Conservation (phyloP, 192 early-diverging fungal species). For the Coemansia sp. region DNA sequence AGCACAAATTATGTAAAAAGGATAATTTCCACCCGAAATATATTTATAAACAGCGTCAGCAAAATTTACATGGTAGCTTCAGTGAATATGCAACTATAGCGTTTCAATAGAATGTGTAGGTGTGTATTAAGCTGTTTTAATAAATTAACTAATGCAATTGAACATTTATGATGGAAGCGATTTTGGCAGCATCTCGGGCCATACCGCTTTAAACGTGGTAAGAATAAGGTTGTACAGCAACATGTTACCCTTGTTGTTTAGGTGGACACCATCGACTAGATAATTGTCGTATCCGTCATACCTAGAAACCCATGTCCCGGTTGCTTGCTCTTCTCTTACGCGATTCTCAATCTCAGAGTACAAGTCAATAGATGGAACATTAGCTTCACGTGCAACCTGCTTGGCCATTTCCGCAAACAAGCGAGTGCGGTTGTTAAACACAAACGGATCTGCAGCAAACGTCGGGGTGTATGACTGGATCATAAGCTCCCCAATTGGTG, state of each 20-base stretch:
- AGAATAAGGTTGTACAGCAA: constrained; percentile 26
- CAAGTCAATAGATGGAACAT: constrained; percentile 32
- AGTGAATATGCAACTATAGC: too few relatives aligned
- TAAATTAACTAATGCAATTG: not conserved
- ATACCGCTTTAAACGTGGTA: not conserved
- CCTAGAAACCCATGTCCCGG: not conserved
- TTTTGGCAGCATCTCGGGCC: constrained; percentile 20
- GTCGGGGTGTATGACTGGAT: constrained; percentile 2
- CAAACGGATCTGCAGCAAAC: not conserved
- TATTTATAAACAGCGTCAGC: too few relatives aligned
- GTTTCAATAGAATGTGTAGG: too few relatives aligned
- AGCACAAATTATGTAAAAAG: too few relatives aligned
- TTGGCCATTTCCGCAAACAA: constrained; percentile 56
- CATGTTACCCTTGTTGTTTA: constrained; percentile 57
- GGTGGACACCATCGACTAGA: constrained; percentile 60
- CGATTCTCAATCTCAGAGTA: constrained; percentile 42
- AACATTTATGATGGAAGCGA: not conserved
- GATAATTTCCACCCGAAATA: too few relatives aligned
- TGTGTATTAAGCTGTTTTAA: too few relatives aligned
- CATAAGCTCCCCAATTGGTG: constrained; percentile 60
- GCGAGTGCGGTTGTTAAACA: constrained; percentile 37
- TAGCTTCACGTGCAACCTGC: constrained; percentile 43
- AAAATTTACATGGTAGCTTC: too few relatives aligned
- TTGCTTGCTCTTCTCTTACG: not conserved
- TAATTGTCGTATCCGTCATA: constrained; percentile 41